phyloP scores from a whole-genome alignment of 805 yeast species.

The Saccharomyces cerevisiae region DNA sequence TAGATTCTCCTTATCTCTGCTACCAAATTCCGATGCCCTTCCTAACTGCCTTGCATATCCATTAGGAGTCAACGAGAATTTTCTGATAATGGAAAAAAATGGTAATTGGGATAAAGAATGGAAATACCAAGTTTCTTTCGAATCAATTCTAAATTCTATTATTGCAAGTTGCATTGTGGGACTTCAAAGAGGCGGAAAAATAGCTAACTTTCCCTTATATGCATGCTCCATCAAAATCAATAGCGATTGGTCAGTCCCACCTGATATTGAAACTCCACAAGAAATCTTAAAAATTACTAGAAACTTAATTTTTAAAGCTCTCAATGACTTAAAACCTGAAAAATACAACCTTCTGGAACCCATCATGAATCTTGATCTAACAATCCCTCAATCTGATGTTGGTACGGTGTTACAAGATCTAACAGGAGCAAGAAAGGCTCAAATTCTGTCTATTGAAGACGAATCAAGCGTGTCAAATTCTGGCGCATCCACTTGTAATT shows the following conservation, averaged over 20 bases:
- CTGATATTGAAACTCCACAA: constrained; percentile 35
- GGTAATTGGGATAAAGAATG: constrained; percentile 35
- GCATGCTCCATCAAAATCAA: constrained; percentile 50
- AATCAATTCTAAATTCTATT: constrained; percentile 45
- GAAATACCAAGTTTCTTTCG: constrained; percentile 41
- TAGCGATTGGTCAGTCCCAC: constrained; percentile 43
- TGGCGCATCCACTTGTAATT: neutral
- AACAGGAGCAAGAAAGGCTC: constrained; percentile 69
- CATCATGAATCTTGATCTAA: constrained; percentile 66
- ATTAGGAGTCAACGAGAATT: constrained; percentile 30
- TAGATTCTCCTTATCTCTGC: constrained; percentile 14
- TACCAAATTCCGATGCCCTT: constrained; percentile 27
- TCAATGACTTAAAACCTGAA: constrained; percentile 19
- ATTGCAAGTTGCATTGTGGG: constrained; percentile 53
- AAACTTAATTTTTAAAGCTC: constrained; percentile 34
- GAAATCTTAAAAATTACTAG: constrained; percentile 42
- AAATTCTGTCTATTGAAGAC: constrained; percentile 64
- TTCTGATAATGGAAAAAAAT: constrained; percentile 26
- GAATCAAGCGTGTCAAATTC: constrained; percentile 24
- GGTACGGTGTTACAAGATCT: constrained; percentile 84
- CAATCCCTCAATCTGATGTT: constrained; percentile 59
- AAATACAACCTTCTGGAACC: constrained; percentile 71
- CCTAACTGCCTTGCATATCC: constrained; percentile 23
- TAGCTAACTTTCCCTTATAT: constrained; percentile 41
- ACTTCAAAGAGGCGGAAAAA: constrained; percentile 59